Conservation (phyloP, 2,329 filamentous ascomycete genomes). For the Thielaviopsis ethacetica region DNA sequence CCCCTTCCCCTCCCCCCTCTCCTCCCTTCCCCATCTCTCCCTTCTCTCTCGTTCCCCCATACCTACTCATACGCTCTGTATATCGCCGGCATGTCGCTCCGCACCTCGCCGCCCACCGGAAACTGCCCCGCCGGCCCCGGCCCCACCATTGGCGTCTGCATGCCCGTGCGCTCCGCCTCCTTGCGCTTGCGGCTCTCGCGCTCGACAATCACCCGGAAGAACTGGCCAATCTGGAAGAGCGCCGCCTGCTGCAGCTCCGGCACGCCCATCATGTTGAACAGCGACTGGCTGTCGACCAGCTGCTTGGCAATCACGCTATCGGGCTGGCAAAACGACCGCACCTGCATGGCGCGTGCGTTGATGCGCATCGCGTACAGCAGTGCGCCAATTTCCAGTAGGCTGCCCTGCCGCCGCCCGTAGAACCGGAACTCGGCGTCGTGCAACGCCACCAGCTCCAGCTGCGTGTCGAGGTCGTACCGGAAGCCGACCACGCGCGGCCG, state of each 20-base stretch:
- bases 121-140: neutral
- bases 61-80: neutral
- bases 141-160: conserved; percentile 10
- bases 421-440: conserved; percentile 39
- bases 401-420: conserved; percentile 30
- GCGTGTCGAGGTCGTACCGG: conserved; percentile 43
- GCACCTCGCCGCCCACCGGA: conserved; percentile 5
- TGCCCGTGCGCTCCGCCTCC: conserved; percentile 14
- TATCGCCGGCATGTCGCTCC: conserved; percentile 5
- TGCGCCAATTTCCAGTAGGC: conserved; percentile 26
- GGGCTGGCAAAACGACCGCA: conserved; percentile 41
- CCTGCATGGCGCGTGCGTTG: conserved; percentile 34
- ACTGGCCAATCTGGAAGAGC: conserved; percentile 33
- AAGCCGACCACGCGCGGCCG: conserved; percentile 39
- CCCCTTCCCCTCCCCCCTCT: too few species aligned
- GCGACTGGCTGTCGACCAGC: conserved; percentile 33
- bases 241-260: conserved; percentile 27
- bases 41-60: too few species aligned
- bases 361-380: conserved; percentile 35
- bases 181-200: conserved; percentile 23
- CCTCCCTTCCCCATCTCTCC: too few species aligned
- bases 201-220: conserved; percentile 37
- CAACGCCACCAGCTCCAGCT: conserved; percentile 35
- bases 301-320: conserved; percentile 43
- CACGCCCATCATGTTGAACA: conserved; percentile 33